Evolutionary conservation across 306 rosid genomes (phyloP).

Genomic region (Glycine soja): DNA sequence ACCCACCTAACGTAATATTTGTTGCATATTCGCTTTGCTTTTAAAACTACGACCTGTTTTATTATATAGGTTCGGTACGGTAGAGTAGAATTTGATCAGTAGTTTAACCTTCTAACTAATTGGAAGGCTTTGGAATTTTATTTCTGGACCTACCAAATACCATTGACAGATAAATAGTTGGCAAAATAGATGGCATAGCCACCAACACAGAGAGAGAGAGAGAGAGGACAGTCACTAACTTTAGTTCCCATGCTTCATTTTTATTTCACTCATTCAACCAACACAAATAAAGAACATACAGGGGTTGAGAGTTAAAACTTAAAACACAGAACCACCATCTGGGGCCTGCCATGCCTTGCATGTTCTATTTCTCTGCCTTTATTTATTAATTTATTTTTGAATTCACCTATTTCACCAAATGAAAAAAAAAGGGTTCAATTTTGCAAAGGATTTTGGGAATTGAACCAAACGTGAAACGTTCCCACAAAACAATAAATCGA

Average conservation of each 20-base stretch:
- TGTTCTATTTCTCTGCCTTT: background rate
- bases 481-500: conserved; percentile 48
- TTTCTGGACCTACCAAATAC: conserved; percentile 45
- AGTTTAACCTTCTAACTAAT: conserved; percentile 41
- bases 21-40: conserved; percentile 46
- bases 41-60: conserved; percentile 33
- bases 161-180: conserved; percentile 36
- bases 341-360: conserved; percentile 42
- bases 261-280: conserved; percentile 46
- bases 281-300: conserved; percentile 22
- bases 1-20: conserved; percentile 42
- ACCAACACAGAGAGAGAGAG: conserved; percentile 36
- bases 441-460: conserved; percentile 3
- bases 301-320: conserved; percentile 14
- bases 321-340: conserved; percentile 27
- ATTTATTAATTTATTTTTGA: background rate
- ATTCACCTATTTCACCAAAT: conserved; percentile 6
- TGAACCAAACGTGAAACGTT: conserved; percentile 42
- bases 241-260: conserved; percentile 36
- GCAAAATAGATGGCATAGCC: conserved; percentile 34
- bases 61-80: conserved; percentile 39
- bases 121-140: conserved; percentile 38
- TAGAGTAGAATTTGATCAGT: conserved; percentile 26
- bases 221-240: conserved; percentile 13
- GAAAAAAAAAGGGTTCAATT: background rate